Percentiles rank a stretch among this genome's conserved stretches.
Conservation (phyloP, 306 rosid genomes). For the Ziziphus jujuba region DNA sequence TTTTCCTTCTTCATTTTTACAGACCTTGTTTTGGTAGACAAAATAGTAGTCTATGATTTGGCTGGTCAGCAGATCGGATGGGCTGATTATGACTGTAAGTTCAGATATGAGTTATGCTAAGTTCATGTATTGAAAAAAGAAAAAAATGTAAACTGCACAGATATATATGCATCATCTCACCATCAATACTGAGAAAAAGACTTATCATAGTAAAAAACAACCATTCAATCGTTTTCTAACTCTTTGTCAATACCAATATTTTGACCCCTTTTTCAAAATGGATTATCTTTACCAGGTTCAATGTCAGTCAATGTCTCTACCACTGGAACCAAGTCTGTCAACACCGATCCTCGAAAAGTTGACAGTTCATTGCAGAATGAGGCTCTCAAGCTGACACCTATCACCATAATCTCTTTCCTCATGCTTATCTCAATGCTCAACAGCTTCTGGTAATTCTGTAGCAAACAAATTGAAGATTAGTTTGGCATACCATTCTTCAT, state of each 20-base stretch:
- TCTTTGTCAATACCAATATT: not conserved
- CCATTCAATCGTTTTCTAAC: not conserved
- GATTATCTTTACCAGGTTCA: slow-evolving; percentile 41
- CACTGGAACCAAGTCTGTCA: slow-evolving; percentile 52
- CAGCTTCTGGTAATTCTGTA: too few species aligned
- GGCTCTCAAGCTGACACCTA: slow-evolving; percentile 23
- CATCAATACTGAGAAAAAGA: not conserved
- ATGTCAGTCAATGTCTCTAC: slow-evolving; percentile 53
- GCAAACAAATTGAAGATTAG: too few species aligned
- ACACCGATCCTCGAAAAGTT: slow-evolving; percentile 43
- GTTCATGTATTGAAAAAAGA: not conserved
- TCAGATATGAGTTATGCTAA: not conserved
- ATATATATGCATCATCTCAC: not conserved
- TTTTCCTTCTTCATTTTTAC: slow-evolving; percentile 14
- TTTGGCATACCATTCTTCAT: too few species aligned
- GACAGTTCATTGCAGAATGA: slow-evolving; percentile 30
- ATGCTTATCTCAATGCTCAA: slow-evolving; percentile 18
- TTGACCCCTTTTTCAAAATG: not conserved
- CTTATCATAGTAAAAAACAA: not conserved
- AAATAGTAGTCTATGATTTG: slow-evolving; percentile 68
- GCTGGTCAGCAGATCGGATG: slow-evolving; percentile 77
- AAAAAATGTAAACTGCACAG: not conserved
- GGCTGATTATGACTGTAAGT: slow-evolving; percentile 79
- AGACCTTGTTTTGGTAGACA: slow-evolving; percentile 80
- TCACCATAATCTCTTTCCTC: slow-evolving; percentile 37